A percentile compares a stretch with the other conserved stretches of the same genome.
Conservation (phyloP, 1,284 basidiomycete species). For the Schizophyllum commune region DNA sequence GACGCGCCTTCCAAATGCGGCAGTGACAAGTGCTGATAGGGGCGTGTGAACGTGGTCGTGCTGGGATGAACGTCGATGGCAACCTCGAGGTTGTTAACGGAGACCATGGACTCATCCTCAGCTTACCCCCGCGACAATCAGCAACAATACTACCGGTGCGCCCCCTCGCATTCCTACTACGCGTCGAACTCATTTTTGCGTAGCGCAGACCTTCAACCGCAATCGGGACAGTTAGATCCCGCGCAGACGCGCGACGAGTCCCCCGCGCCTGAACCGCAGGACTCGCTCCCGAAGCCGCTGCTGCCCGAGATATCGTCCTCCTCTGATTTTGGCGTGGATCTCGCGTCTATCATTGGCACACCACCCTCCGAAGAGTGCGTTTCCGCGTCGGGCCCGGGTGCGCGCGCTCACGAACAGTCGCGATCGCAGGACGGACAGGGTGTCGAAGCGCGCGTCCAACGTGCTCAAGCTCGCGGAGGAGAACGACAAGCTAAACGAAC, state of each 20-base stretch:
- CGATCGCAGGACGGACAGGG: constrained; percentile 41
- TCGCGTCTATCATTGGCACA: constrained; percentile 38
- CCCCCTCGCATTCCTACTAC: background rate
- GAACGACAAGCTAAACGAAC: constrained; percentile 68
- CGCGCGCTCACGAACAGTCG: background rate
- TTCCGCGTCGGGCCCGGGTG: background rate
- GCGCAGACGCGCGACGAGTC: background rate
- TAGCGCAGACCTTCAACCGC: background rate
- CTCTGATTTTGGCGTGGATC: constrained; percentile 39
- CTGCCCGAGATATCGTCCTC: constrained; percentile 46
- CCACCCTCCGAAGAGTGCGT: background rate
- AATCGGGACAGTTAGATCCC: background rate
- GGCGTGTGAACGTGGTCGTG: background rate
- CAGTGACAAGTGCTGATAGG: background rate
- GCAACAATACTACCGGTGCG: background rate
- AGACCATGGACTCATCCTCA: background rate
- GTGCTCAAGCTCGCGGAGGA: constrained; percentile 68
- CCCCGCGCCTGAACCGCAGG: background rate
- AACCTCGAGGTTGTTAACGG: background rate
- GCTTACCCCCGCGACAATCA: background rate
- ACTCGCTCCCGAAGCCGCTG: constrained; percentile 19
- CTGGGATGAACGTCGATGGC: background rate
- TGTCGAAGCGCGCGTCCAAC: constrained; percentile 70
- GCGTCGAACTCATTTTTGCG: background rate
- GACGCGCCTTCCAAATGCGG: background rate